Conservation (phyloP, 305 asterid genomes). For the Lippia alba region DNA sequence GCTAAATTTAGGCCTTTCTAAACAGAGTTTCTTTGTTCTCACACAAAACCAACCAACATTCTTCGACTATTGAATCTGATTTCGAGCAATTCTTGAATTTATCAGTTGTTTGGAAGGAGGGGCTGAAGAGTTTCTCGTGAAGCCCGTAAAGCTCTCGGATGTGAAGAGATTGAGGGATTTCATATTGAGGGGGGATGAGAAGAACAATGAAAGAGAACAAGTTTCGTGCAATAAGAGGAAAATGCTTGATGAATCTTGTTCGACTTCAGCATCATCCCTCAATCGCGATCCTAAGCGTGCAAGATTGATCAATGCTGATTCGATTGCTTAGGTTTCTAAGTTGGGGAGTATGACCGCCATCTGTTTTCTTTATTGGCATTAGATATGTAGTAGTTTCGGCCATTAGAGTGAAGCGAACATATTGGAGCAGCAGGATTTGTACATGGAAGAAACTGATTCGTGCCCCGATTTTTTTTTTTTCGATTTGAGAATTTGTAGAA, state of each 20-base stretch:
- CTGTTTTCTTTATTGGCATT: not conserved
- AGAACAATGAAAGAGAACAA: slow-evolving; percentile 19
- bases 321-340: not conserved
- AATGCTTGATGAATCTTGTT: slow-evolving; percentile 33
- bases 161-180: slow-evolving; percentile 72
- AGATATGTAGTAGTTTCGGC: not conserved
- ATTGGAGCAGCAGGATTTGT: slow-evolving; percentile 7
- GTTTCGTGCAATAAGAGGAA: slow-evolving; percentile 52
- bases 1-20: not conserved
- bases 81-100: not conserved
- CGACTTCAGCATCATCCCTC: slow-evolving; percentile 31
- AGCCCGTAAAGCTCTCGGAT: slow-evolving; percentile 85
- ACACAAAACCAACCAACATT: not conserved
- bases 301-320: slow-evolving; percentile 31
- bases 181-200: slow-evolving; percentile 51
- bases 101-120: slow-evolving; percentile 89
- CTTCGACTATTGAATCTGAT: too few relatives aligned
- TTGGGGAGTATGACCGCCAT: too few relatives aligned
- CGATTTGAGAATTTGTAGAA: not conserved
- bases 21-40: not conserved
- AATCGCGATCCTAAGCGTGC: slow-evolving; percentile 40
- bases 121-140: slow-evolving; percentile 81
- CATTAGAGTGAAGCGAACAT: not conserved
- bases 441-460: slow-evolving; percentile 7
- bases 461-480: not conserved